Evolutionary conservation across 2,329 filamentous ascomycete species (phyloP).

Genomic region (Penicillium sp.): DNA sequence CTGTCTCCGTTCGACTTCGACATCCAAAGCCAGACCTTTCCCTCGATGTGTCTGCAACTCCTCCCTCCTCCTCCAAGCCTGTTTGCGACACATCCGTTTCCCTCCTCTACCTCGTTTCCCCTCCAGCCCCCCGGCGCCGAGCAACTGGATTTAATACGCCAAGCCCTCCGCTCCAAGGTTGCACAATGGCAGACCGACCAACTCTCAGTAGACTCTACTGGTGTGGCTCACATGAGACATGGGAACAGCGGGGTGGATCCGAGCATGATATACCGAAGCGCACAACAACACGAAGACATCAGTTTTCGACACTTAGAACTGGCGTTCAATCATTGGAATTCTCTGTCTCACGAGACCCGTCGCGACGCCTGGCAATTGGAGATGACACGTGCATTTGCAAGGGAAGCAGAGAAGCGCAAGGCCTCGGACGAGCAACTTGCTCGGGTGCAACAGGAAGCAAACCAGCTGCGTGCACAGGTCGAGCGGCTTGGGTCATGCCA

Average conservation of each 20-base stretch:
- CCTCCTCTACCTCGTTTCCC: constrained; percentile 77
- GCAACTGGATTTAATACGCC: constrained; percentile 69
- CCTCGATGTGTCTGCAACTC: constrained; percentile 76
- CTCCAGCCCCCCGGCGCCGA: constrained; percentile 70
- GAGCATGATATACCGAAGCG: constrained; percentile 47
- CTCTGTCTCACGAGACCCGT: constrained; percentile 56
- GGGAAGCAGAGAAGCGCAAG: constrained; percentile 46
- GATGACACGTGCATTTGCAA: constrained; percentile 47
- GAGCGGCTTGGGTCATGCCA: constrained; percentile 48
- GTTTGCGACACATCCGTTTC: constrained; percentile 75
- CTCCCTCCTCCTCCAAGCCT: constrained; percentile 77
- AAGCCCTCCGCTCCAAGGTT: constrained; percentile 67
- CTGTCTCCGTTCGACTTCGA: constrained; percentile 71
- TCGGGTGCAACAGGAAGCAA: constrained; percentile 48
- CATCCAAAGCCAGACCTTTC: constrained; percentile 79
- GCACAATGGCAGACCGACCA: constrained; percentile 59
- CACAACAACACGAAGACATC: constrained; percentile 63
- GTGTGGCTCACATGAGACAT: constrained; percentile 39
- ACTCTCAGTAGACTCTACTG: constrained; percentile 27
- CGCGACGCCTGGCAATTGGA: constrained; percentile 48
- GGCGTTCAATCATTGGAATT: constrained; percentile 73
- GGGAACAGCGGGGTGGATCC: constrained; percentile 31
- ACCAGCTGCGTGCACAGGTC: constrained; percentile 49
- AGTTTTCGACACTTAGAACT: constrained; percentile 73
- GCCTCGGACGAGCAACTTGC: constrained; percentile 44